These are phyloP conservation scores for Euphrasia arctica DNA, from an alignment of 305 asterid genomes.

Conservation along the genomic window DNA sequence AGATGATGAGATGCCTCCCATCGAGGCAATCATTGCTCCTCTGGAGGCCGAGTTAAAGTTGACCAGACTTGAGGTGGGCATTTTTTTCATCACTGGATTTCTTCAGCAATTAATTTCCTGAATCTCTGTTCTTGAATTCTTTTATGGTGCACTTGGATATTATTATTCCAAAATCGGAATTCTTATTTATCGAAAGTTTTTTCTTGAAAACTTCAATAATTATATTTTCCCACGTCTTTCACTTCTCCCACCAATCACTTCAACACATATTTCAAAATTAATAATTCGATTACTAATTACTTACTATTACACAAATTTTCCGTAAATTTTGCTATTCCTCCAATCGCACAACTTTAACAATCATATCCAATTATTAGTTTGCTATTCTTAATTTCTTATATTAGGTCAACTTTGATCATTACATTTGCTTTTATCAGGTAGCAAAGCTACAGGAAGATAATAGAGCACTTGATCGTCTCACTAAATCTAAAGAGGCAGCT, in stretches of 20 bases:
- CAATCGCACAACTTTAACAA: not conserved
- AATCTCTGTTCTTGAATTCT: constrained; percentile 7
- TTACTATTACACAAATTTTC: not conserved
- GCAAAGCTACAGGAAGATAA: constrained; percentile 89
- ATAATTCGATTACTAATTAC: not conserved
- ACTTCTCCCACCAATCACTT: not conserved
- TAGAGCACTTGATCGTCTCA: constrained; percentile 85
- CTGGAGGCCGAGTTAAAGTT: constrained; percentile 93
- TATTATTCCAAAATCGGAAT: not conserved
- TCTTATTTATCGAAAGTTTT: no score
- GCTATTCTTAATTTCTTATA: not conserved
- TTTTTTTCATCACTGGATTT: constrained; percentile 5
- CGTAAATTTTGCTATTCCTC: not conserved
- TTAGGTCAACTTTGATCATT: not conserved
- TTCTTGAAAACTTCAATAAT: not conserved
- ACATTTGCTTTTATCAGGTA: constrained; percentile 41
- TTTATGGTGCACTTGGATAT: not conserved
- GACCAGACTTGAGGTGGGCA: constrained; percentile 69
- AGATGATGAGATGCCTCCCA: constrained; percentile 94
- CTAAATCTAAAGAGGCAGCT: constrained; percentile 94
- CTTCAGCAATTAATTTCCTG: constrained; percentile 17
- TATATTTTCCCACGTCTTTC: not conserved
- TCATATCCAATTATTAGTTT: not conserved
- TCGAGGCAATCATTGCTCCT: constrained; percentile 91
- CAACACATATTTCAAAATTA: not conserved